A percentile compares a stretch with the other conserved stretches of the same genome.
Evolutionary conservation across 768 basidiomycete genomes (phyloP).

Genomic region (Leccinellum luteum): DNA sequence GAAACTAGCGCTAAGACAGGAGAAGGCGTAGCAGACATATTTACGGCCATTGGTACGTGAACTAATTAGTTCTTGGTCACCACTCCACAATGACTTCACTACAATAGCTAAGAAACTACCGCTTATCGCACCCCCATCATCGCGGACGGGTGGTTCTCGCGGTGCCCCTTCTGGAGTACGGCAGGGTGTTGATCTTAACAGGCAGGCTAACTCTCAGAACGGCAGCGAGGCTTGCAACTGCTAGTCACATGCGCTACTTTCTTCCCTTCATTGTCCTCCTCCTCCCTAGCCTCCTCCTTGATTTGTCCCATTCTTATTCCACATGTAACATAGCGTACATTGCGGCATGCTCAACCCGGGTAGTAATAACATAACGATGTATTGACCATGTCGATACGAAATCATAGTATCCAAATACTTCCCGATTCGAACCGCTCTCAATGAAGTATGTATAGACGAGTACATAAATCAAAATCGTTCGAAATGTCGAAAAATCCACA

Average conservation of each 20-base stretch:
- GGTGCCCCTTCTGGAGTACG: slow-evolving; percentile 51
- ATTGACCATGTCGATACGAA: slow-evolving; percentile 7
- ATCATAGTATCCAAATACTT: background rate
- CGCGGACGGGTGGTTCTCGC: slow-evolving; percentile 51
- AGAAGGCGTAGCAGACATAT: slow-evolving; percentile 82
- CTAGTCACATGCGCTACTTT: slow-evolving; percentile 34
- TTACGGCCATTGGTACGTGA: slow-evolving; percentile 77
- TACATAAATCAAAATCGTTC: background rate
- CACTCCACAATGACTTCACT: background rate
- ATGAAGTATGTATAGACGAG: background rate
- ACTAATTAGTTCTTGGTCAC: background rate
- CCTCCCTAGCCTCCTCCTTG: slow-evolving; percentile 6
- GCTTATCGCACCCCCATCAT: slow-evolving; percentile 67
- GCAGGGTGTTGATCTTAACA: slow-evolving; percentile 81
- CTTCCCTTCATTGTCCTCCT: slow-evolving; percentile 1
- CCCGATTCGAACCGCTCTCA: no score
- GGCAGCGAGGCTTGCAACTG: slow-evolving; percentile 76
- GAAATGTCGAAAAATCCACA: background rate
- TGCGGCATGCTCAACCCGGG: slow-evolving; percentile 28
- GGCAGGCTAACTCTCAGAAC: slow-evolving; percentile 47
- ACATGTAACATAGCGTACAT: slow-evolving; percentile 32
- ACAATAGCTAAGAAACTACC: slow-evolving; percentile 82
- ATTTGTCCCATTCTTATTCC: slow-evolving; percentile 14
- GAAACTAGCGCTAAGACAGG: slow-evolving; percentile 91
- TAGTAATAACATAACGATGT: slow-evolving; percentile 18